Evolutionary conservation across 495 filamentous ascomycete genomes (phyloP).

Genomic region (Penicillium psychrofluorescens): DNA sequence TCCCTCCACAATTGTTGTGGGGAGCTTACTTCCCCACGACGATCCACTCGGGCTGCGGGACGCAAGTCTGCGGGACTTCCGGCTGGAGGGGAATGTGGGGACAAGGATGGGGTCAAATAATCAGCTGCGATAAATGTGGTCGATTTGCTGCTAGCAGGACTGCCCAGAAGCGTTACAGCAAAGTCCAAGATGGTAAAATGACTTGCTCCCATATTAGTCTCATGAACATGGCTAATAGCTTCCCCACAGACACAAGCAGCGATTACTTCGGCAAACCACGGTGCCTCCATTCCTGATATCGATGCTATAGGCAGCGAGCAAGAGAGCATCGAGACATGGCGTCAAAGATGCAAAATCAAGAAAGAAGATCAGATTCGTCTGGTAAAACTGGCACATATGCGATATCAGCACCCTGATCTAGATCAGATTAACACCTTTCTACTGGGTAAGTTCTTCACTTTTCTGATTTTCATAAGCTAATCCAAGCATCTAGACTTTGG

Average conservation of each 20-base stretch:
- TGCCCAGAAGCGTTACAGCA: no score
- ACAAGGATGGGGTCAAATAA: no score
- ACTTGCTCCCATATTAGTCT: no score
- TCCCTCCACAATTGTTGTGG: no score
- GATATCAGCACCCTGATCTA: conserved; percentile 44
- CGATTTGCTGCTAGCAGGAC: no score
- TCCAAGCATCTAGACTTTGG: conserved; percentile 42
- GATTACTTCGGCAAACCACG: conserved; percentile 20
- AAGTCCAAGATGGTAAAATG: no score
- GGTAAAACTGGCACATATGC: conserved; percentile 38
- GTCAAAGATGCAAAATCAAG: conserved; percentile 24
- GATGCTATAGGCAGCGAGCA: conserved; percentile 25
- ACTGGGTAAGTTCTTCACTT: not conserved
- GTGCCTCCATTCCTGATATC: conserved; percentile 29
- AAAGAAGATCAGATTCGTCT: conserved; percentile 29
- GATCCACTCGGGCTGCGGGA: no score
- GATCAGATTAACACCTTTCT: conserved; percentile 35
- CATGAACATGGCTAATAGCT: not conserved
- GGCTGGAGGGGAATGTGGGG: no score
- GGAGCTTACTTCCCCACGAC: no score
- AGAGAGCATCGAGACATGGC: conserved; percentile 26
- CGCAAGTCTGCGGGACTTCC: no score
- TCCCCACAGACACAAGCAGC: not conserved
- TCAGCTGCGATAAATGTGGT: no score
- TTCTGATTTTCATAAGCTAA: not conserved